Evolutionary conservation across 2,329 filamentous ascomycete species (phyloP), one percentile per base, ranked within the genome.

Genomic region (Ustilaginoidea virens): DNA sequence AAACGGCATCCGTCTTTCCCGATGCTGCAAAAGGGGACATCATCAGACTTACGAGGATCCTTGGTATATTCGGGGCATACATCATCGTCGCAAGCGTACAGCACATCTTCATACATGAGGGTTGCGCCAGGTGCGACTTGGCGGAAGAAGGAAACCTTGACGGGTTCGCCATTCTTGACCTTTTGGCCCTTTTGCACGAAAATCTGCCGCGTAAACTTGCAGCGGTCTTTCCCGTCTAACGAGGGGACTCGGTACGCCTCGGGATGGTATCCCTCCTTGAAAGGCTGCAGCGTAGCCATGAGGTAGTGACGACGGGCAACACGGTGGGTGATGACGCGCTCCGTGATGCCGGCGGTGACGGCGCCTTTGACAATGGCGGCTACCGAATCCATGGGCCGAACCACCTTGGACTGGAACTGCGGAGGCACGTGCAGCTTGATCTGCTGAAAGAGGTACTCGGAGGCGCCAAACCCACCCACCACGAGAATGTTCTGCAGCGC

Each of bases 61-160:
- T 96, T 98, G 42, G 87, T 96, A 53, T 98, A 98, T 54, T 96
- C 90, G 1, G 90, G 90, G 56, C 87, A 96, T 29, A 93, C 82
- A 52, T 98, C 90, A 39, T 96, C 90, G 49, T 98, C 90, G 48
- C 90, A 98, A 28, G 87, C 90, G 53, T 94, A 96, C 33, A 96
- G 58, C 30, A 96, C 87, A 59, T 98, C 90, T 62, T 98, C 90
- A 53, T 98, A 98, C 90, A 98, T 96, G 43, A 98, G 73, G 1
- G 87, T 96, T 19, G 90, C 90, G 28, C 90, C 90, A 1, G 90
- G 90, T 5, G 90, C 90, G 31, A 98, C 90, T 54, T 96, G 90
- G 54, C 90, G 69, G 74, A 98, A 96, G 60, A 96, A 96, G 7
- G 82, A 92, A 25, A 96, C 90, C 66, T 96, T 96, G 59, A 96